A percentile compares a stretch with the other conserved stretches of the same genome.
These are phyloP conservation scores for Leccinum obscurum DNA, from an alignment of 768 basidiomycete genomes.

Conservation along the genomic window DNA sequence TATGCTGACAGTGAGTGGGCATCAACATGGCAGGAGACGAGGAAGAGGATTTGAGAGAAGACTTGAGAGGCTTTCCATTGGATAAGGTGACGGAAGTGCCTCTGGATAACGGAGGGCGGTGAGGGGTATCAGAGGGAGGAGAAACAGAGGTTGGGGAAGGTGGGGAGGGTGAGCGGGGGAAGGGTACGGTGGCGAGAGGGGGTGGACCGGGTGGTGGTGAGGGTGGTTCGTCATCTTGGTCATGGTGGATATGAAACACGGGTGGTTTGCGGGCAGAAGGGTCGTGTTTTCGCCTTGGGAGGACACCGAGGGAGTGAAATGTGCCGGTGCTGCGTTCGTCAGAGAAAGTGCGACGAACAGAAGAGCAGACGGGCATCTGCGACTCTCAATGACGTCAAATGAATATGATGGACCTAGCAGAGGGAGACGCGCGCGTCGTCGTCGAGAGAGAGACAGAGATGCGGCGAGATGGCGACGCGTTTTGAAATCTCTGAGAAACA, in stretches of 20 bases:
- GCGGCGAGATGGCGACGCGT: not conserved
- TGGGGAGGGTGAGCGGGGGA: conserved; percentile 37
- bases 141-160: conserved; percentile 4
- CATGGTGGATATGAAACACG: conserved; percentile 22
- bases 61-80: conserved; percentile 86
- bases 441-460: not conserved
- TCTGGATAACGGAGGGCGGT: conserved; percentile 27
- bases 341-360: conserved; percentile 33
- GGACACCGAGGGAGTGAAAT: conserved; percentile 45
- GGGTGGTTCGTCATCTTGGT: conserved; percentile 20
- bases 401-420: too few species aligned
- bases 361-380: conserved; percentile 18
- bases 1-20: conserved; percentile 2
- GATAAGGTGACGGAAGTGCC: conserved; percentile 48
- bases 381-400: conserved; percentile 8
- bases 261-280: conserved; percentile 17
- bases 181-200: conserved; percentile 35
- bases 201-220: conserved; percentile 6
- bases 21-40: conserved; percentile 19
- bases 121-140: conserved; percentile 2
- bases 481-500: conserved; percentile 15
- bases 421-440: not conserved
- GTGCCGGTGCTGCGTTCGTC: conserved; percentile 47
- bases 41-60: conserved; percentile 65
- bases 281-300: conserved; percentile 41